Percentiles rank a stretch among this genome's conserved stretches.
Conservation (phyloP, 208 protist genomes). For the Crithidia bombi region DNA sequence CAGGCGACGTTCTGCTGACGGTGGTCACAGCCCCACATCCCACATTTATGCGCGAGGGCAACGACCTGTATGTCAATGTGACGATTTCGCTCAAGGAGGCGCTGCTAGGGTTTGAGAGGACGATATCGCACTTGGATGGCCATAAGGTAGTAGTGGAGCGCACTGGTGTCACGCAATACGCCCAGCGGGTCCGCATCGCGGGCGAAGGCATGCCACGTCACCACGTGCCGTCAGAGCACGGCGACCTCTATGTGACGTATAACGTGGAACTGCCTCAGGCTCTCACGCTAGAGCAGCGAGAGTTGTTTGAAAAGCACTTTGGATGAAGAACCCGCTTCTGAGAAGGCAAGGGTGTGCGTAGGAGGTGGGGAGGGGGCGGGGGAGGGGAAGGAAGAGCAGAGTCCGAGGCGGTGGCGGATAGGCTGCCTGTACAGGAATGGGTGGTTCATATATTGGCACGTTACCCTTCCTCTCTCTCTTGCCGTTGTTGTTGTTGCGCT, state of each 20-base stretch:
- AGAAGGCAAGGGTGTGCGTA: too few species aligned
- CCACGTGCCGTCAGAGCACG: slow-evolving; percentile 81
- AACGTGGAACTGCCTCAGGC: slow-evolving; percentile 73
- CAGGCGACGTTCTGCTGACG: slow-evolving; percentile 79
- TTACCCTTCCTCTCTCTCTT: too few species aligned
- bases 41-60: slow-evolving; percentile 67
- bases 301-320: slow-evolving; percentile 33
- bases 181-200: slow-evolving; percentile 56
- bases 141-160: slow-evolving; percentile 39
- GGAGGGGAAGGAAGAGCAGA: not conserved
- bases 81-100: slow-evolving; percentile 89
- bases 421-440: too few species aligned
- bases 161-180: slow-evolving; percentile 66
- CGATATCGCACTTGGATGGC: slow-evolving; percentile 88
- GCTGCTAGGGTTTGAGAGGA: slow-evolving; percentile 89
- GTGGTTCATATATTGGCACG: too few species aligned
- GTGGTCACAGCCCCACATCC: slow-evolving; percentile 67
- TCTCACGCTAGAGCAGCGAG: slow-evolving; percentile 58
- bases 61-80: slow-evolving; percentile 84
- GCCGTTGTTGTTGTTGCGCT: too few species aligned
- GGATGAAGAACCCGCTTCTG: not conserved
- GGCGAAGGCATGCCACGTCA: slow-evolving; percentile 94
- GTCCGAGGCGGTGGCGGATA: too few species aligned
- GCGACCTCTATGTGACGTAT: slow-evolving; percentile 90
- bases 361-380: too few species aligned